Percentiles rank a stretch among this genome's conserved stretches.
phyloP scores from a whole-genome alignment of 768 basidiomycete genomes.

The button mushroom (Agaricus bisporus) region DNA sequence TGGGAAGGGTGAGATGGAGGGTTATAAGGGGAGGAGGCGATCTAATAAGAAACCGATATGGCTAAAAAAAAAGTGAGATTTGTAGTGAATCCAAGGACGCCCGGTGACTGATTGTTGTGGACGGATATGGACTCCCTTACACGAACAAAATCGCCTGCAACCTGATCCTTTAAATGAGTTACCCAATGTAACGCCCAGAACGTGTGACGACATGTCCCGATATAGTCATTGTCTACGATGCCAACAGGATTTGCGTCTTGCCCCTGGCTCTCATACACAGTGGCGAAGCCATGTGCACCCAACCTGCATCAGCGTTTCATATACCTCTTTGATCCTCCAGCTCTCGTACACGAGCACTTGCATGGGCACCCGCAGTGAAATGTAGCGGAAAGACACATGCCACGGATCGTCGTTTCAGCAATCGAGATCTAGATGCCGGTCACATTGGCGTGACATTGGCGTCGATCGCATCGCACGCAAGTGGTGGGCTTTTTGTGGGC shows the following conservation, averaged over 20 bases:
- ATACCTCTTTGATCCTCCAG: neutral
- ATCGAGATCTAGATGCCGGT: conserved; percentile 7
- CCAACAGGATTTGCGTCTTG: conserved; percentile 25
- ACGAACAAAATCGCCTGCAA: neutral
- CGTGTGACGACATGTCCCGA: conserved; percentile 7
- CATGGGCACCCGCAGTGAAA: neutral
- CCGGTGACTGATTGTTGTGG: conserved; percentile 1
- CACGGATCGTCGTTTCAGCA: conserved; percentile 1
- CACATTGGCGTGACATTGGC: conserved; percentile 1
- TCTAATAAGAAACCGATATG: conserved; percentile 7
- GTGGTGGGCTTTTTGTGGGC: neutral
- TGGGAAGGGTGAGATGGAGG: neutral
- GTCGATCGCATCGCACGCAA: conserved; percentile 10
- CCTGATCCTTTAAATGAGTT: conserved; percentile 6
- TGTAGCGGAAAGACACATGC: neutral
- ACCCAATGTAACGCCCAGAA: conserved; percentile 1
- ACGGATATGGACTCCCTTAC: conserved; percentile 1
- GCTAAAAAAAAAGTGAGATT: conserved; percentile 8
- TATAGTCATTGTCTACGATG: conserved; percentile 1
- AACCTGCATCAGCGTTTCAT: neutral
- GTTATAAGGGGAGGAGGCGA: conserved; percentile 7
- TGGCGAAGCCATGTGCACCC: neutral
- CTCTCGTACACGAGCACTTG: neutral
- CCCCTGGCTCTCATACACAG: neutral
- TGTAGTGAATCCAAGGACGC: neutral